Evolutionary conservation across 176 grass and related monocot genomes (phyloP).

Genomic region (Zea luxurians): DNA sequence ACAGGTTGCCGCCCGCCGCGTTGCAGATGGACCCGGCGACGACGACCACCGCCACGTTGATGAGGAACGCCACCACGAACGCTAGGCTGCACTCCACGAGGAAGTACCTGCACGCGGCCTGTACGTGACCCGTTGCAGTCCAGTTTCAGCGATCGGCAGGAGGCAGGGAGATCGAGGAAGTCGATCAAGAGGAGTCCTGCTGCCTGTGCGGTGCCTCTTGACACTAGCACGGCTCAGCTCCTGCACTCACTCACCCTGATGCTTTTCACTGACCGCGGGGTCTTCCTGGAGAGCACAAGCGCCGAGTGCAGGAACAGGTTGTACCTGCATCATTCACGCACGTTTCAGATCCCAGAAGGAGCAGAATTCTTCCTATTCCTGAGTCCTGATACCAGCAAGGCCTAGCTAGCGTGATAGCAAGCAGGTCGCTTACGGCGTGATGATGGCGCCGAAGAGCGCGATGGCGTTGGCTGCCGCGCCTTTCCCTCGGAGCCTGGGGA

Average conservation of each 20-base stretch:
- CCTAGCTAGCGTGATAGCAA: no score
- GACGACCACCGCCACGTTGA: constrained; percentile 54
- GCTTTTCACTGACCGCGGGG: constrained; percentile 49
- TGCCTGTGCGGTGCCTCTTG: no score
- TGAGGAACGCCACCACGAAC: constrained; percentile 60
- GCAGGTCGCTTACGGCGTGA: constrained; percentile 59
- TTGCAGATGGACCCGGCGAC: constrained; percentile 49
- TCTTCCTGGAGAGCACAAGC: constrained; percentile 76
- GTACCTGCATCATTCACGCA: constrained; percentile 31
- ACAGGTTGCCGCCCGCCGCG: constrained; percentile 16
- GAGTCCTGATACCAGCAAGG: no score
- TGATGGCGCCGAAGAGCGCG: constrained; percentile 70
- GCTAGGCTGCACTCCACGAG: constrained; percentile 56
- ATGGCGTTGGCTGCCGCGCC: constrained; percentile 59
- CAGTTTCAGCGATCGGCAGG: no score
- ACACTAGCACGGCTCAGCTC: no score
- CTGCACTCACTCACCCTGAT: constrained; percentile 17
- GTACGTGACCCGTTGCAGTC: no score
- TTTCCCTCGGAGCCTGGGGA: constrained; percentile 60
- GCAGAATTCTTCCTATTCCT: no score
- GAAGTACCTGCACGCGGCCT: constrained; percentile 55
- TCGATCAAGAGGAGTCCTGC: no score
- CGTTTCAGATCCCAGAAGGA: no score
- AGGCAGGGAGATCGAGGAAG: no score
- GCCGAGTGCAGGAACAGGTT: constrained; percentile 93